These are phyloP conservation scores for Boletus eberwhitei DNA, from an alignment of 768 basidiomycete species.

Conservation along the genomic window DNA sequence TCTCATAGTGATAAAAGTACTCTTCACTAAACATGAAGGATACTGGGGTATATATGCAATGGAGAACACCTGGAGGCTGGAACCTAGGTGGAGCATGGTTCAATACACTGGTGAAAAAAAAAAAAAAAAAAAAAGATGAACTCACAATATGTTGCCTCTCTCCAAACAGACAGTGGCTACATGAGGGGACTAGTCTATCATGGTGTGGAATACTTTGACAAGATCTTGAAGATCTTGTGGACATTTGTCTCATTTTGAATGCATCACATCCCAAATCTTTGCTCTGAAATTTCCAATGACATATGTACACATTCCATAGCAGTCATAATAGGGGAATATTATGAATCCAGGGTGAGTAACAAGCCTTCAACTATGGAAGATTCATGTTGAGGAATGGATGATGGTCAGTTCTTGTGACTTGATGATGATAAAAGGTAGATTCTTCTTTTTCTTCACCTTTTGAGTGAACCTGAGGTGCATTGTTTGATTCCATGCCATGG, in stretches of 20 bases:
- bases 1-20: too few species aligned
- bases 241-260: neutral
- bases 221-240: too few species aligned
- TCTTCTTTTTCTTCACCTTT: neutral
- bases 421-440: neutral
- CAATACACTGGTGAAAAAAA: too few species aligned
- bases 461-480: neutral
- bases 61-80: too few species aligned
- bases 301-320: neutral
- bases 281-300: neutral
- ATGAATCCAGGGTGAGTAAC: neutral
- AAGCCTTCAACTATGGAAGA: neutral
- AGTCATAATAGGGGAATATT: neutral
- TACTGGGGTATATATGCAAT: too few species aligned
- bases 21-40: too few species aligned
- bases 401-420: too few species aligned
- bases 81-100: too few species aligned
- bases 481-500: neutral
- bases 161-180: conserved; percentile 1
- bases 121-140: too few species aligned
- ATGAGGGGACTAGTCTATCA: neutral
- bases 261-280: conserved; percentile 1
- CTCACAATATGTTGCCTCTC: neutral
- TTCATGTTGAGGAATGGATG: neutral
- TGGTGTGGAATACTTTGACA: too few species aligned